Conservation (phyloP, 2,329 filamentous ascomycete genomes). For the Emmonsiellopsis sp. region DNA sequence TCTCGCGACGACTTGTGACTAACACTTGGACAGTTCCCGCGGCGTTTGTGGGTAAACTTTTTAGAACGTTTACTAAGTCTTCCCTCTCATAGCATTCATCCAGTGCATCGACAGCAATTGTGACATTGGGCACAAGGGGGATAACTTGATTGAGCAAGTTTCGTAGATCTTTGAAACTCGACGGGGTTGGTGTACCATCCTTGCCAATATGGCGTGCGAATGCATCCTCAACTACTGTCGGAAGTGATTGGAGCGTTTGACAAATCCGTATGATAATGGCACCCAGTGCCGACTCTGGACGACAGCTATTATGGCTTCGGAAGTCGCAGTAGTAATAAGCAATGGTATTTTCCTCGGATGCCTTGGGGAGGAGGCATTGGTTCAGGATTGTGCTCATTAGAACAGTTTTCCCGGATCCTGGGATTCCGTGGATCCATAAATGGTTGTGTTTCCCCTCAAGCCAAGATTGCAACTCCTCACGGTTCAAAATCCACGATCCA, state of each 20-base stretch:
- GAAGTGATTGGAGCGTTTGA: not conserved
- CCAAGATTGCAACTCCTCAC: not conserved
- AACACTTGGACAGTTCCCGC: not conserved
- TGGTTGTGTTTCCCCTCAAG: not conserved
- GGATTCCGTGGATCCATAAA: conserved; percentile 4
- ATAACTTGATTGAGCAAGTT: not conserved
- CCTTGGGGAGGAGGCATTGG: conserved; percentile 1
- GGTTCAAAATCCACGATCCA: not conserved
- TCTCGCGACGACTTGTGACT: conserved; percentile 1
- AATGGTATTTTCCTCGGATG: not conserved
- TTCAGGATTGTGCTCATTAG: conserved; percentile 2
- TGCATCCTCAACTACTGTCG: not conserved
- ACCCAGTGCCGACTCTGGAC: not conserved
- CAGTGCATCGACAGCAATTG: not conserved
- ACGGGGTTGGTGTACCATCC: not conserved
- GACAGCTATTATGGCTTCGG: conserved; percentile 1
- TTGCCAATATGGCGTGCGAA: conserved; percentile 1
- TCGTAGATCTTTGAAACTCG: not conserved
- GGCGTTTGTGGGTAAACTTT: not conserved
- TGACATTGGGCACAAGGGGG: not conserved
- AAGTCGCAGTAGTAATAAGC: conserved; percentile 5
- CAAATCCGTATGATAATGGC: conserved; percentile 2
- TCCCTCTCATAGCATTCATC: conserved; percentile 3
- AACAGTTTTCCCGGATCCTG: conserved; percentile 2
- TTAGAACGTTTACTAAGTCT: not conserved